These are phyloP conservation scores for Suhomyces sp. DNA, from an alignment of 805 yeast species.

Conservation along the genomic window DNA sequence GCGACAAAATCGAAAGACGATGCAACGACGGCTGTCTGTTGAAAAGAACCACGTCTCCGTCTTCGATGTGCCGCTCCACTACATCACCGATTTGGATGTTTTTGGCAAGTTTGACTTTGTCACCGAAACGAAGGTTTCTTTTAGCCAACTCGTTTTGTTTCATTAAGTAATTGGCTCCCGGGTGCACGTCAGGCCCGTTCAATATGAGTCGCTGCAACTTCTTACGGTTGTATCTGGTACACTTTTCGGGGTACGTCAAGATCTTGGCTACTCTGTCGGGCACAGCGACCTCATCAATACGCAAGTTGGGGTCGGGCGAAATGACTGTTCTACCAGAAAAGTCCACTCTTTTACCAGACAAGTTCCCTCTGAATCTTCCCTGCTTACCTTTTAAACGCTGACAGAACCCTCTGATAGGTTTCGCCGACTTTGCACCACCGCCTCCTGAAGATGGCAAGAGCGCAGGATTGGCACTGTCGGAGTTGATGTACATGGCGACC, in stretches of 20 bases:
- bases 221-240: conserved; percentile 78
- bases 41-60: conserved; percentile 93
- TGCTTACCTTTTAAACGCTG: conserved; percentile 98
- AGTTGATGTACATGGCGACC: conserved; percentile 95
- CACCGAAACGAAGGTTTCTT: conserved; percentile 87
- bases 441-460: conserved; percentile 68
- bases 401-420: conserved; percentile 91
- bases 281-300: conserved; percentile 96
- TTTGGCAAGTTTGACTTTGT: conserved; percentile 71
- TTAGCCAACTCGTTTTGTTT: conserved; percentile 83
- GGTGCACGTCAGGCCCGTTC: conserved; percentile 86
- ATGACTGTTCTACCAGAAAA: conserved; percentile 97
- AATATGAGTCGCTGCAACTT: conserved; percentile 71
- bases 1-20: conserved; percentile 88
- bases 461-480: conserved; percentile 86
- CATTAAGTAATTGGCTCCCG: conserved; percentile 92
- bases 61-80: conserved; percentile 95
- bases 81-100: conserved; percentile 82
- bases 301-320: conserved; percentile 95
- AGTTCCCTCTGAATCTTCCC: conserved; percentile 97
- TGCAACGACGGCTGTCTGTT: conserved; percentile 98
- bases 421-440: conserved; percentile 52
- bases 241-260: conserved; percentile 92
- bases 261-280: conserved; percentile 97
- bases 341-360: conserved; percentile 98